phyloP scores from a whole-genome alignment of 495 filamentous ascomycete species.

The Podospora sp. region DNA sequence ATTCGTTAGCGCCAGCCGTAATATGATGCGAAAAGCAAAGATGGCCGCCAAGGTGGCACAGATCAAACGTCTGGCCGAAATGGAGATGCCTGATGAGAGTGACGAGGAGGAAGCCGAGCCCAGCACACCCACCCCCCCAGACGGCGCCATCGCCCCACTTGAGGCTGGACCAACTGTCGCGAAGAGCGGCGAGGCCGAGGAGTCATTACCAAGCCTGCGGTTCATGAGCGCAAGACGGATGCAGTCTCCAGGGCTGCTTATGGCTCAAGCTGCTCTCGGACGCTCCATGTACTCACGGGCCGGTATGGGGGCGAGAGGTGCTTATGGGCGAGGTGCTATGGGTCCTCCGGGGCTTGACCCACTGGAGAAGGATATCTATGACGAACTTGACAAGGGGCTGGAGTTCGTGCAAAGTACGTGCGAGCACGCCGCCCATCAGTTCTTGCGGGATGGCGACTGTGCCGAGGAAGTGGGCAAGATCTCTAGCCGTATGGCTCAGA shows the following conservation, averaged over 20 bases:
- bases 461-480: conserved; percentile 70
- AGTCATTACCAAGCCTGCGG: conserved; percentile 29
- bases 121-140: not conserved
- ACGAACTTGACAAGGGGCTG: conserved; percentile 72
- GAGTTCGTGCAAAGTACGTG: conserved; percentile 79
- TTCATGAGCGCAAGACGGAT: conserved; percentile 39
- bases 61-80: conserved; percentile 56
- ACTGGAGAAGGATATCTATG: conserved; percentile 55
- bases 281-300: conserved; percentile 28
- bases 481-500: conserved; percentile 58
- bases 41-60: conserved; percentile 64
- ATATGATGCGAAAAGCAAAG: conserved; percentile 80
- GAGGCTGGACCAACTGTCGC: not conserved
- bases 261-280: conserved; percentile 17
- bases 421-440: conserved; percentile 84
- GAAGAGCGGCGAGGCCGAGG: conserved; percentile 4
- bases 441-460: conserved; percentile 82
- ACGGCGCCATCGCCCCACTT: not conserved
- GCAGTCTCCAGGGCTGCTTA: conserved; percentile 16
- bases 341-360: conserved; percentile 8
- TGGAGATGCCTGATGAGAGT: conserved; percentile 49
- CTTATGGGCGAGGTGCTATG: not conserved
- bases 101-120: conserved; percentile 36
- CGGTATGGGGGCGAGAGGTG: conserved; percentile 2
- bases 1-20: conserved; percentile 75